Base-by-base conservation (phyloP, 2,329 filamentous ascomycete species). In the Xylariaceae sp. region DNA sequence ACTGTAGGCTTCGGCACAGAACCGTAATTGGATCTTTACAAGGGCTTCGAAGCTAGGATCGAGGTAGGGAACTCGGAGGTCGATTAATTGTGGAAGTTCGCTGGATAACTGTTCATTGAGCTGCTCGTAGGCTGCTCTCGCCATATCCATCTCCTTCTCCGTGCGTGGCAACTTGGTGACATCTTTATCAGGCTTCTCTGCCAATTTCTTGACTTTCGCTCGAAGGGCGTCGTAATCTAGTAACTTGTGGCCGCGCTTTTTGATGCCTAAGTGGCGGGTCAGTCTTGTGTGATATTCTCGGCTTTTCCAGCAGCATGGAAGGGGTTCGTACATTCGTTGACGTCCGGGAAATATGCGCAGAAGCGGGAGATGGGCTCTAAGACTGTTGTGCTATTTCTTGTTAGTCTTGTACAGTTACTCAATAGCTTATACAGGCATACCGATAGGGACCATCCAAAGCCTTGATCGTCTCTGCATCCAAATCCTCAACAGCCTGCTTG, bases 141-240 rank as follows among this genome's bases (percentile, higher is more conserved):
- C 89, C 78, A 96, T 89, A 55, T 97, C 90, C 64, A 89, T 83
- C 67, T 98, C 94, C 73, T 94, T 94, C 65, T 98, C 93, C 18
- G 91, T 88, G 42, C 91, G 87, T 2, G 94, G 93, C 41, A 98
- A 81, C 72, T 97, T 98, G 39, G 88, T 91, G 12, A 89, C 88
- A 62, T 98, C 93, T 74, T 98, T 98, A 74, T 98, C 93, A 35
- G 93, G 93, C 73, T 98, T 97, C 68, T 98, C 94, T 39, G 88
- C 89, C 30, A 98, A 81, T 65, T 89, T 91, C 78, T 96, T 96
- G 59, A 98, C 93, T 65, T 93, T 95, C 52, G 89, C 89, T 49
- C 93, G 87, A 68, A 97, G 83, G 15, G 90, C 82, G 64, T 98
- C 93, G 72, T 98, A 98, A 69, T 98, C 94, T 54, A 97, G 87